These are phyloP conservation scores for Hyaloscypha variabilis DNA, from an alignment of 495 filamentous ascomycete species.

Conservation along the genomic window DNA sequence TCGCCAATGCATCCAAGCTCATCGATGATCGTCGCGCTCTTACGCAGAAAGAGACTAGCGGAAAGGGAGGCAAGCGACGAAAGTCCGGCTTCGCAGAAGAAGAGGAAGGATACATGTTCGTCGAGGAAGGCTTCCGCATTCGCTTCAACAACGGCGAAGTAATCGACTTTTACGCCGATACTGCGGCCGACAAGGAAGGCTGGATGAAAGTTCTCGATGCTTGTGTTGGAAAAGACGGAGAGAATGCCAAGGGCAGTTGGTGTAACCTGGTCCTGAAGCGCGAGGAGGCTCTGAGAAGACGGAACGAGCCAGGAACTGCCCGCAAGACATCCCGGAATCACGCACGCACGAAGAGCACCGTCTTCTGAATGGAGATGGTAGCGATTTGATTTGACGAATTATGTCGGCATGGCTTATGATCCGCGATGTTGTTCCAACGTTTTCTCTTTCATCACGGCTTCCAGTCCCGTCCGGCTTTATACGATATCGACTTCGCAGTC, in stretches of 20 bases:
- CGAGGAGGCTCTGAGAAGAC: slow-evolving; percentile 40
- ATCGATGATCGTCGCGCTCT: slow-evolving; percentile 91
- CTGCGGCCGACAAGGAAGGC: slow-evolving; percentile 77
- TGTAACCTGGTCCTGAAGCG: slow-evolving; percentile 80
- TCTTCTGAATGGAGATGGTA: slow-evolving; percentile 29
- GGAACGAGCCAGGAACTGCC: slow-evolving; percentile 33
- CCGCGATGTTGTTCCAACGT: slow-evolving; percentile 3
- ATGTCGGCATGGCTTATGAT: slow-evolving; percentile 29
- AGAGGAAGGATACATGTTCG: slow-evolving; percentile 99
- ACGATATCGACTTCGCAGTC: slow-evolving; percentile 13
- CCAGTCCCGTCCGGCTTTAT: slow-evolving; percentile 1
- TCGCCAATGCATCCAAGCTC: slow-evolving; percentile 89
- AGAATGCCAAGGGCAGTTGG: slow-evolving; percentile 60
- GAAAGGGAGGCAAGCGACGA: slow-evolving; percentile 74
- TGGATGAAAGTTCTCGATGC: slow-evolving; percentile 87
- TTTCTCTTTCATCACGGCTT: neutral
- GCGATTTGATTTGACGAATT: slow-evolving; percentile 20
- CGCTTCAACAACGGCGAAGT: slow-evolving; percentile 97
- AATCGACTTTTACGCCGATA: slow-evolving; percentile 98
- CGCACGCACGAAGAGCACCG: slow-evolving; percentile 57
- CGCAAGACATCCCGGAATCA: slow-evolving; percentile 46
- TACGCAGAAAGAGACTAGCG: slow-evolving; percentile 74
- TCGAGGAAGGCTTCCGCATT: slow-evolving; percentile 98
- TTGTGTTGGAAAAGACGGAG: slow-evolving; percentile 45
- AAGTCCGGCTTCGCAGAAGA: slow-evolving; percentile 97